Evolutionary conservation across 192 early-diverging fungal species (phyloP).

Genomic region (Cetraspora pellucida): DNA sequence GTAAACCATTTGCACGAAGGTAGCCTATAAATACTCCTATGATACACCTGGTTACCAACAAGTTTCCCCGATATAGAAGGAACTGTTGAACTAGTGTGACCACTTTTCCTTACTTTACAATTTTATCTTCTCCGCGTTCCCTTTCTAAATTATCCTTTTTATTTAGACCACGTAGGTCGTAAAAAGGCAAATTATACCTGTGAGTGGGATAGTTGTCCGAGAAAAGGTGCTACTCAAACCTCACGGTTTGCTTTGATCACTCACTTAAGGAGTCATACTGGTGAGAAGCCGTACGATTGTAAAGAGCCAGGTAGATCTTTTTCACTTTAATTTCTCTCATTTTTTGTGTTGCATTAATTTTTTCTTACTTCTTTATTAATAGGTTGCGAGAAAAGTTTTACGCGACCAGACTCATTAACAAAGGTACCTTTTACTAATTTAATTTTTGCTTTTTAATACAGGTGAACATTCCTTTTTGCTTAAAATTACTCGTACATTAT

Average conservation of each 20-base stretch:
- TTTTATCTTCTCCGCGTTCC: not conserved
- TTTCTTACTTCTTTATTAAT: not conserved
- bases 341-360: not conserved
- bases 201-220: constrained; percentile 58
- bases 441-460: not conserved
- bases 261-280: constrained; percentile 62
- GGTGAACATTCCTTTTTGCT: not conserved
- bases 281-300: constrained; percentile 63
- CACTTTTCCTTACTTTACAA: not conserved
- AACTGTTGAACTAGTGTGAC: constrained; percentile 3
- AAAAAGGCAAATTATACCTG: constrained; percentile 58
- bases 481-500: not conserved
- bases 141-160: not conserved
- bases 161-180: constrained; percentile 57
- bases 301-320: constrained; percentile 38
- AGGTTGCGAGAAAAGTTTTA: constrained; percentile 33
- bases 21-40: constrained; percentile 6
- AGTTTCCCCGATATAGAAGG: constrained; percentile 1
- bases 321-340: no score
- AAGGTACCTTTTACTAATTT: not conserved
- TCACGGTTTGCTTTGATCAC: constrained; percentile 62
- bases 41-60: not conserved
- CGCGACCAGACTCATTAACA: constrained; percentile 27
- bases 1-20: constrained; percentile 25
- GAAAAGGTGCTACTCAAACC: constrained; percentile 52